Base-by-base conservation (phyloP, 1,139 yeast genomes). In the Protomyces pachydermus region DNA sequence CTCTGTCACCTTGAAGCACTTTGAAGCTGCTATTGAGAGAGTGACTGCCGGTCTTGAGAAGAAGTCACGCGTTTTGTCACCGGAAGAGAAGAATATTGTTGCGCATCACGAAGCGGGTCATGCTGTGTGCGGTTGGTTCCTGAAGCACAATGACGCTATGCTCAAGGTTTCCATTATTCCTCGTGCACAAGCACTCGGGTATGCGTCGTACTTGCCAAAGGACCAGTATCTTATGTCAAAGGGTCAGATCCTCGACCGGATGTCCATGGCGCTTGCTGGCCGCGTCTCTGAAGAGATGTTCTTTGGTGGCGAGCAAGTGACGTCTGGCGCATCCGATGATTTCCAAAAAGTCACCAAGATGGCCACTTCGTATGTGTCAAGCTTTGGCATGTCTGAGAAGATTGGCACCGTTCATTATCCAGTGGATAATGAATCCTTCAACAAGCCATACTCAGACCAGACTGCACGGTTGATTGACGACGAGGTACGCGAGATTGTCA, bases 71-170 rank as follows among this genome's bases (percentile, higher is more conserved):
- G 85, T 93, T 10, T 79, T 93, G 68, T 84, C 88, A 35, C 85
- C 87, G 4, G 93, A 88, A 67, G 97, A 93, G 76, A 88, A 90
- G 76, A 84, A 79, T 68, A 84, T 90, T 57, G 97, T 93, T 65
- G 98, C 98, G 0, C 95, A 89, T 73, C 98, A 93, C 74, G 98
- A 93, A 77, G 98, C 98, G 1, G 98, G 98, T 0, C 98, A 93
- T 76, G 98, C 98, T 3, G 85, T 93, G 66, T 91, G 98, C 77
- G 98, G 98, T 12, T 93, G 98, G 98, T 91, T 78, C 74, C 81
- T 93, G 72, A 83, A 85, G 76, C 82, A 82, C 76, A 97, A 98
- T 1, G 96, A 91, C 73, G 98, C 98, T 9, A 79, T 93, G 68
- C 82, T 93, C 69, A 93, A 93, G 77, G 98, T 93, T 18, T 89